Evolutionary conservation across 1,284 basidiomycete genomes (phyloP).

Genomic region (Meira miltonrushii): DNA sequence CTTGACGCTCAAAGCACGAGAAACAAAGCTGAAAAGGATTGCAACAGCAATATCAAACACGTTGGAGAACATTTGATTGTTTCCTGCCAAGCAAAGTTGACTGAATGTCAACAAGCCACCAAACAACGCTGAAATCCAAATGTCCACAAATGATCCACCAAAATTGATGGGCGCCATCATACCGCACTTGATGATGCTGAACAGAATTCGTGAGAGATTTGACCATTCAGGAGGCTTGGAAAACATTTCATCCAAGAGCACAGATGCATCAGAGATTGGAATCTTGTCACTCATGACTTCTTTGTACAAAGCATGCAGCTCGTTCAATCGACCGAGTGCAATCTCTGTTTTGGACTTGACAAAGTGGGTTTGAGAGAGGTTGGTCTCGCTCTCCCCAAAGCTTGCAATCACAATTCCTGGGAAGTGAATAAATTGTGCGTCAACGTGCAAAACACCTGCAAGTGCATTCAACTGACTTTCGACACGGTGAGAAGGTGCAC

Average conservation of each 20-base stretch:
- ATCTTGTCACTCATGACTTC: slow-evolving; percentile 72
- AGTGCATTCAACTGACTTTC: slow-evolving; percentile 68
- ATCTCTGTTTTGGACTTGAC: slow-evolving; percentile 57
- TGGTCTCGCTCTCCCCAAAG: slow-evolving; percentile 42
- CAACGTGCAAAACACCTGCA: slow-evolving; percentile 71
- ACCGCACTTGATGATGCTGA: slow-evolving; percentile 66
- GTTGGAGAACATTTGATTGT: slow-evolving; percentile 76
- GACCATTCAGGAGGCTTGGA: slow-evolving; percentile 55
- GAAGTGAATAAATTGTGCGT: slow-evolving; percentile 66
- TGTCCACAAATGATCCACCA: slow-evolving; percentile 71
- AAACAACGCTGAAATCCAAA: slow-evolving; percentile 63
- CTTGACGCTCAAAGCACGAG: slow-evolving; percentile 67
- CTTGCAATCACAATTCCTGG: slow-evolving; percentile 28
- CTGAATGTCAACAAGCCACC: slow-evolving; percentile 69
- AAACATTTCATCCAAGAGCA: slow-evolving; percentile 62
- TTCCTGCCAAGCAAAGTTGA: slow-evolving; percentile 69
- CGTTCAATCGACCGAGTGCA: slow-evolving; percentile 18
- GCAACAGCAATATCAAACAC: slow-evolving; percentile 81
- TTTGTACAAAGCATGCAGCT: slow-evolving; percentile 61
- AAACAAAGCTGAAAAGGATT: slow-evolving; percentile 73
- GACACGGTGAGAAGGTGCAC: slow-evolving; percentile 78
- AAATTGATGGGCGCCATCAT: slow-evolving; percentile 58
- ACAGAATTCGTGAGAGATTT: slow-evolving; percentile 59
- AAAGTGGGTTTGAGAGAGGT: slow-evolving; percentile 68
- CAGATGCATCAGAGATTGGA: slow-evolving; percentile 63